These are phyloP conservation scores for Mycena filopes DNA, from an alignment of 768 basidiomycete genomes.

Conservation along the genomic window DNA sequence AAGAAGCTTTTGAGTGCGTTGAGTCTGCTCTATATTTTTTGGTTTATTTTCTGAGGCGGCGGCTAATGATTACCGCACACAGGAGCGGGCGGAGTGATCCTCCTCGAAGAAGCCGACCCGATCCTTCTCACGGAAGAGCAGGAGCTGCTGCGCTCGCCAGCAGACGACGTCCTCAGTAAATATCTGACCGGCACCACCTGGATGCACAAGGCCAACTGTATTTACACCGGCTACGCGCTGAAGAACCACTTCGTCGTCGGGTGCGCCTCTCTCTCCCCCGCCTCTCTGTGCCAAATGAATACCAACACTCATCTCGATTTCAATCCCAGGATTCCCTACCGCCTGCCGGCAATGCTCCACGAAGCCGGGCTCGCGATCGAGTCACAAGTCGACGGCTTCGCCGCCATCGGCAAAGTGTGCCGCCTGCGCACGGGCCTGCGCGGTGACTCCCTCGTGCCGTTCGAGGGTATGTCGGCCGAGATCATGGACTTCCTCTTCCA, in stretches of 20 bases:
- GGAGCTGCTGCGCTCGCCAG: neutral
- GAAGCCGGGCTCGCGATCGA: too few relatives aligned
- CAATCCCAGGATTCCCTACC: too few relatives aligned
- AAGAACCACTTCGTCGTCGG: neutral
- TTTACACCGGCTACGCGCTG: neutral
- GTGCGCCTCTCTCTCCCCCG: too few relatives aligned
- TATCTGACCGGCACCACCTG: neutral
- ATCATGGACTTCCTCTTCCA: too few relatives aligned
- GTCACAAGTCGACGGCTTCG: too few relatives aligned
- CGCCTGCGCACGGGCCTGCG: too few relatives aligned
- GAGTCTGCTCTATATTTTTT: neutral
- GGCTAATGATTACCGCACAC: neutral
- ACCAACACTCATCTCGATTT: too few relatives aligned
- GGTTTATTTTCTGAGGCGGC: neutral
- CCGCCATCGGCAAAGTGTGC: too few relatives aligned
- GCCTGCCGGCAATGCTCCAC: too few relatives aligned
- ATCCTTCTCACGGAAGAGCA: neutral
- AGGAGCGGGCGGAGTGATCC: neutral
- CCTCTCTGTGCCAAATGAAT: too few relatives aligned
- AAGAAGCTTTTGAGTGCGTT: neutral
- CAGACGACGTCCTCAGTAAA: neutral
- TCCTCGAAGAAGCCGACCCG: neutral
- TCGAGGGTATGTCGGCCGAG: too few relatives aligned
- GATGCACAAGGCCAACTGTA: constrained; percentile 4
- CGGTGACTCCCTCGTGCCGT: too few relatives aligned